phyloP scores from a whole-genome alignment of 805 yeast species.

The Ogataea ganodermae region DNA sequence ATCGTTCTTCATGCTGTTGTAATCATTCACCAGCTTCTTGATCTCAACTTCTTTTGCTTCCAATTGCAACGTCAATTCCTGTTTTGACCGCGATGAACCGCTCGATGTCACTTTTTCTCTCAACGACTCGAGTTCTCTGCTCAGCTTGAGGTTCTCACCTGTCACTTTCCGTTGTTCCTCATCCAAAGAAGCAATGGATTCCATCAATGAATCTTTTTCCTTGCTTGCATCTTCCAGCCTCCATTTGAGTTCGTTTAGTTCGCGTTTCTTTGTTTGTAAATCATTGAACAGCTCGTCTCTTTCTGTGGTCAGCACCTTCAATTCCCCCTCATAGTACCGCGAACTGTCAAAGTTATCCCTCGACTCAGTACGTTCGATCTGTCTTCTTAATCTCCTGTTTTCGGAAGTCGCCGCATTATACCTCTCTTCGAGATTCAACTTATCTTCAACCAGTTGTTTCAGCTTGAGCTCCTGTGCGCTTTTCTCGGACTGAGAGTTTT shows the following conservation, averaged over 20 bases:
- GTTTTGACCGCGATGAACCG: conserved; percentile 1
- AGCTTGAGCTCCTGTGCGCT: conserved; percentile 33
- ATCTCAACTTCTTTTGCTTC: conserved; percentile 23
- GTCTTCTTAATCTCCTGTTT: conserved; percentile 38
- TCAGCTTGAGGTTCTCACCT: conserved; percentile 23
- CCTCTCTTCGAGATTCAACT: conserved; percentile 41
- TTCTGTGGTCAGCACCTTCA: conserved; percentile 16
- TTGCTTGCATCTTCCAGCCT: conserved; percentile 16
- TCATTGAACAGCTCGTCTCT: conserved; percentile 16
- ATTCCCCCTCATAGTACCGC: conserved; percentile 13
- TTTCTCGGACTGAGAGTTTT: conserved; percentile 30
- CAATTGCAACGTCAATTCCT: conserved; percentile 11
- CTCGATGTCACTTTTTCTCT: conserved; percentile 9
- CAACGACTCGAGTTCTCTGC: conserved; percentile 23
- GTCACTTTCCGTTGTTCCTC: conserved; percentile 23
- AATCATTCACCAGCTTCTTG: conserved; percentile 27
- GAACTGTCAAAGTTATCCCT: conserved; percentile 1
- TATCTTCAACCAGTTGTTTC: conserved; percentile 39
- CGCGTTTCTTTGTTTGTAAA: conserved; percentile 17
- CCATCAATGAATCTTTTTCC: conserved; percentile 21
- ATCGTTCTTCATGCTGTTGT: conserved; percentile 37
- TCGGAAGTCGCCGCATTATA: conserved; percentile 42
- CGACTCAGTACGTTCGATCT: conserved; percentile 28
- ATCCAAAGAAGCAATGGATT: conserved; percentile 23
- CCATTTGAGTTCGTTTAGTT: conserved; percentile 19